Base-by-base conservation (phyloP, 371 early-diverging fungal species). In the Rhizopus sp. region DNA sequence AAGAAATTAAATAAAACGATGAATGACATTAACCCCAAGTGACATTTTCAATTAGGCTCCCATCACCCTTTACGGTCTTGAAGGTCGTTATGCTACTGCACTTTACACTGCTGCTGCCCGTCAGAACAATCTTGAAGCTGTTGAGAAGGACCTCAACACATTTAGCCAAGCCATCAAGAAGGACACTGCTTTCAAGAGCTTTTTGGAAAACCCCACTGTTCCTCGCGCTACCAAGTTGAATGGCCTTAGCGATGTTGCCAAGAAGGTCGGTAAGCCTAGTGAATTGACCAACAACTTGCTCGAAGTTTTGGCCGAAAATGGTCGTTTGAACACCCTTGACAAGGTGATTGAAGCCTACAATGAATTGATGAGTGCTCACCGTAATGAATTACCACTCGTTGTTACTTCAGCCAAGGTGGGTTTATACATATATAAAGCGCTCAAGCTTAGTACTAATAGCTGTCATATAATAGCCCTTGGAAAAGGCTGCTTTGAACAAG, bases 71-170 rank as follows among this genome's bases (percentile, higher is more conserved):
- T 88, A 90, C 85, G 95, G 96, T 64, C 89, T 98, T 72, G 94
- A 95, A 53, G 98, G 98, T 66, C 93, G 96, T 68, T 98, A 98
- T 71, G 97, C 98, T 57, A 95, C 97, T 23, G 97, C 98, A 38
- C 86, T 98, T 57, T 98, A 88, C 88, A 84, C 92, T 53, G 98
- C 98, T 46, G 97, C 97, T 30, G 83, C 88, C 65, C 92, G 92
- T 71, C 83, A 87, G 80, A 87, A 90, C 69, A 73, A 72, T 16
- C 87, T 97, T 63, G 86, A 91, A 12, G 74, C 86, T 29, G 96
- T 98, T 51, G 97, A 98, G 69, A 63, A 77, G 55, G 98, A 97
- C 54, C 81, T 98, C 59, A 82, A 77, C 67, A 69, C 80, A 54
- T 76, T 98, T 66, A 71, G 81, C 60, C 53, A 70, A 42, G 66